Evolutionary conservation across 805 yeast species (phyloP), one percentile per base, ranked within the genome.

Genomic region (Candida ascalaphidarum): DNA sequence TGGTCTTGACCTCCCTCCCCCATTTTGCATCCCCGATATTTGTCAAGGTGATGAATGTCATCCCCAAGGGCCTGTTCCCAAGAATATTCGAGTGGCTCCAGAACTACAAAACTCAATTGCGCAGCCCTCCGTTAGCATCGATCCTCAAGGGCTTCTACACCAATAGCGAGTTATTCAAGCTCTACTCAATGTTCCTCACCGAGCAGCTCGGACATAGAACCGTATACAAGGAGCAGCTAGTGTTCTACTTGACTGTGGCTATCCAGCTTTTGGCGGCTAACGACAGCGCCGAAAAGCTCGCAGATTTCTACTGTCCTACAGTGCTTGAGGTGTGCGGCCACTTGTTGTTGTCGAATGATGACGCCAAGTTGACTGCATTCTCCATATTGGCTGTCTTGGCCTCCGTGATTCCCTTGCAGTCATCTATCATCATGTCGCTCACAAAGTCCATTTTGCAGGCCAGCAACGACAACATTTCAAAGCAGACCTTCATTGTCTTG

Each of bases 351-450:
- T 48, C 48, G 20, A 31, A 33, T 5, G 26, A 59, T 21, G 94
- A 84, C 43, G 67, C 78, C 28, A 92, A 82, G 50, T 68, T 84
- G 34, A 79, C 95, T 12, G 85, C 89, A 2, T 89, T 83, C 50
- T 81, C 95, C 26, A 63, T 86, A 10, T 49, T 89, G 14, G 72
- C 89, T 1, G 95, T 89, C 2, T 58, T 88, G 28, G 71, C 81
- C 5, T 66, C 89, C 3, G 79, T 89, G 25, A 67, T 77, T 27
- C 80, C 84, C 5, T 63, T 92, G 26, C 35, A 54, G 5, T 23
- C 43, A 15, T 50, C 46, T 10, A 35, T 59, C 14, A 44, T 57
- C 11, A 36, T 36, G 13, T 43, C 62, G 3, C 44, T 62, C 27
- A 54, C 67, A 4, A 49, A 48, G 15, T 46, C 63, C 1, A 48